Percentiles rank a stretch among this genome's conserved stretches.
Evolutionary conservation across 2,329 filamentous ascomycete species (phyloP).

Genomic region (Colletotrichum sp.): DNA sequence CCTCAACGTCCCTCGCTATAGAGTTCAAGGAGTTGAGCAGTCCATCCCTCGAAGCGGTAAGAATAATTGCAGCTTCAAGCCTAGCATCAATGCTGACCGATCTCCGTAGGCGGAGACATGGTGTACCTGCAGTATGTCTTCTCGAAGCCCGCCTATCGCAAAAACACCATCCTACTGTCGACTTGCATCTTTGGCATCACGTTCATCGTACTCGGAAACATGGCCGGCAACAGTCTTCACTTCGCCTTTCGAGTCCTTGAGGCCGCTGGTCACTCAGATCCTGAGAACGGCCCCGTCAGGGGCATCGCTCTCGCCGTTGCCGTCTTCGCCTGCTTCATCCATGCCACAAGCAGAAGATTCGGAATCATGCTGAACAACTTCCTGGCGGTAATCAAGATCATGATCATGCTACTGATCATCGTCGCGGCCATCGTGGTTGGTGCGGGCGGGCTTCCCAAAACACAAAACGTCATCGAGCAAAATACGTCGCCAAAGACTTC

Average conservation of each 20-base stretch:
- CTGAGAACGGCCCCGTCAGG: slow-evolving; percentile 37
- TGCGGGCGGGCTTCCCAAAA: slow-evolving; percentile 27
- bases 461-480: slow-evolving; percentile 26
- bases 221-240: slow-evolving; percentile 51
- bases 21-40: slow-evolving; percentile 40
- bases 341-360: slow-evolving; percentile 51
- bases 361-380: slow-evolving; percentile 57
- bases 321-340: slow-evolving; percentile 50
- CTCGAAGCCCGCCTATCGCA: slow-evolving; percentile 36
- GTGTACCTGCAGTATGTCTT: slow-evolving; percentile 50
- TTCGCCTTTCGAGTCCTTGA: slow-evolving; percentile 46
- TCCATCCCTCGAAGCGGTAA: slow-evolving; percentile 49
- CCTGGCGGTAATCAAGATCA: slow-evolving; percentile 54
- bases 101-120: not conserved
- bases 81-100: not conserved
- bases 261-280: slow-evolving; percentile 35
- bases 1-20: slow-evolving; percentile 48
- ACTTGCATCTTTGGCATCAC: slow-evolving; percentile 50
- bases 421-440: slow-evolving; percentile 35
- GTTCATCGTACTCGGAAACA: slow-evolving; percentile 52
- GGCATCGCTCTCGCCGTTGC: slow-evolving; percentile 52
- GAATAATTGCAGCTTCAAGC: slow-evolving; percentile 45
- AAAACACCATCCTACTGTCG: slow-evolving; percentile 39
- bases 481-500: slow-evolving; percentile 30
- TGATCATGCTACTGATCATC: slow-evolving; percentile 50